Percentiles rank a stretch among this genome's conserved stretches.
Conservation (phyloP, 148 eudicot species). For the Dysphania ambrosioides region DNA sequence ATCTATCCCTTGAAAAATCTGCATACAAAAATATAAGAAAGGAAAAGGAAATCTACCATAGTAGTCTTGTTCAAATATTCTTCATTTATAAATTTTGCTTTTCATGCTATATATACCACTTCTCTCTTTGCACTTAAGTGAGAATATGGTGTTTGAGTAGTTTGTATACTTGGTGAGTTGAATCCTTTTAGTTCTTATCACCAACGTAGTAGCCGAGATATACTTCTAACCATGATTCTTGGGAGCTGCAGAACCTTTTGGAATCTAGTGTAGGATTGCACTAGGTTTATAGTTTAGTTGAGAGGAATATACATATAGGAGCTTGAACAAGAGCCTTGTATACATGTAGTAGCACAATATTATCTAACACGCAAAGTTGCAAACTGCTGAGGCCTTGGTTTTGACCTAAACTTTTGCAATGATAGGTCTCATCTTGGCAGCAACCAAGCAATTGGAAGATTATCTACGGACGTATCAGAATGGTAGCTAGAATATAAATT, state of each 20-base stretch:
- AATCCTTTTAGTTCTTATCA: not conserved
- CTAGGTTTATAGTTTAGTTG: not conserved
- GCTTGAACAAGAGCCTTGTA: not conserved
- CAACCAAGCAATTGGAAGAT: slow-evolving; percentile 57
- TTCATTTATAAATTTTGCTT: not conserved
- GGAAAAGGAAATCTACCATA: not conserved
- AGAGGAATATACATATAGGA: not conserved
- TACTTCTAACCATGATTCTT: not conserved
- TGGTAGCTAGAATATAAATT: slow-evolving; percentile 40
- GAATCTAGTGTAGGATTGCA: not conserved
- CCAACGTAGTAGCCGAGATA: not conserved
- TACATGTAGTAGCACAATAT: not conserved
- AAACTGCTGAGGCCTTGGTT: too few relatives aligned
- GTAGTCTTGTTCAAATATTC: not conserved
- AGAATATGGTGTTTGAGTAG: not conserved
- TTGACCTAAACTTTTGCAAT: slow-evolving; percentile 9
- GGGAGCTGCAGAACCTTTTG: not conserved
- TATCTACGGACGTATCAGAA: slow-evolving; percentile 54
- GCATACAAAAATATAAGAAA: not conserved
- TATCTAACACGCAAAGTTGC: not conserved
- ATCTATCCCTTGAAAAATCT: not conserved
- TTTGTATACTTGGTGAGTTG: too few relatives aligned
- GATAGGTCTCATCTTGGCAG: slow-evolving; percentile 85
- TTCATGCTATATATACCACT: too few relatives aligned
- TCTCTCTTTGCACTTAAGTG: too few relatives aligned